phyloP scores from a whole-genome alignment of 257 asterid genomes.

The Coffea eugenioides region DNA sequence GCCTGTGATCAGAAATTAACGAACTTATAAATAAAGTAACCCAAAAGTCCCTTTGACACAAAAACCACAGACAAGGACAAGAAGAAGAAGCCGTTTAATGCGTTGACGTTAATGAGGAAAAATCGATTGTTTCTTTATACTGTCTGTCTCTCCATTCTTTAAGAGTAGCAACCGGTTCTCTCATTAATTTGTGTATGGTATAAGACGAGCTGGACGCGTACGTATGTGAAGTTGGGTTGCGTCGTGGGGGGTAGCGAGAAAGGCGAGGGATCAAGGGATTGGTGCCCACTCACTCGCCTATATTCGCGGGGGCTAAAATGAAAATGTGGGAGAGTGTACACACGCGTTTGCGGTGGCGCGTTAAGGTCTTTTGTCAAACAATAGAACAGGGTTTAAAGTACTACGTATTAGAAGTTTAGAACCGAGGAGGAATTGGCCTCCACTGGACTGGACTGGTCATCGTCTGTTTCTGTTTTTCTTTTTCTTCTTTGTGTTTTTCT shows the following conservation, averaged over 20 bases:
- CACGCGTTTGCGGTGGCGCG: slow-evolving; percentile 3
- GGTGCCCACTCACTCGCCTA: slow-evolving; percentile 28
- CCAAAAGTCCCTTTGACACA: slow-evolving; percentile 12
- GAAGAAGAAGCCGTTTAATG: slow-evolving; percentile 14
- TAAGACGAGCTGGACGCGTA: too few species aligned
- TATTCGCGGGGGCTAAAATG: slow-evolving; percentile 24
- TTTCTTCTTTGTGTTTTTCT: too few species aligned
- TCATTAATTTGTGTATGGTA: background rate
- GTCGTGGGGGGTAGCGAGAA: slow-evolving; percentile 29
- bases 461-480: too few species aligned
- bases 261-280: slow-evolving; percentile 37
- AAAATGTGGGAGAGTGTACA: background rate
- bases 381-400: too few species aligned
- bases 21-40: background rate
- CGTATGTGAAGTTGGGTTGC: background rate
- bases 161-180: background rate
- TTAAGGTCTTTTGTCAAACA: background rate
- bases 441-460: too few species aligned
- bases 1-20: background rate
- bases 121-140: background rate
- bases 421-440: too few species aligned
- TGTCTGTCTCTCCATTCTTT: background rate
- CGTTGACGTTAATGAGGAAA: slow-evolving; percentile 13
- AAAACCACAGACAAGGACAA: background rate
- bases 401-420: too few species aligned